Conservation (phyloP, 2,329 filamentous ascomycete species). For the Ophiostoma novo-ulmi region DNA sequence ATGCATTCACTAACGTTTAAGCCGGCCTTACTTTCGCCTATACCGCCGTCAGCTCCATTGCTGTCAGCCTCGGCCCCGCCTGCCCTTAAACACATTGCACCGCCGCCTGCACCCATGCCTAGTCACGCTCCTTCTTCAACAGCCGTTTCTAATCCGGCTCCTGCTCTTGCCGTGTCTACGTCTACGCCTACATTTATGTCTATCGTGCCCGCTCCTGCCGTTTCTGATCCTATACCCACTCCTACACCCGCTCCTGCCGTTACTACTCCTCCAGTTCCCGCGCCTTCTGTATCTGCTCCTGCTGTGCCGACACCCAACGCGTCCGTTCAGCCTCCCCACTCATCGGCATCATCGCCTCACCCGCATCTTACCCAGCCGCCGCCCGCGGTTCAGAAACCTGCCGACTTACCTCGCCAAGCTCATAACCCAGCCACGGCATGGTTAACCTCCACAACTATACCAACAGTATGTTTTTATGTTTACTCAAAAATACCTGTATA, state of each 20-base stretch:
- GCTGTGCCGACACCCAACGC: not conserved
- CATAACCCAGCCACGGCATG: not conserved
- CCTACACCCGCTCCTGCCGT: not conserved
- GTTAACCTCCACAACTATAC: not conserved
- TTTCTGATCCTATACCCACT: not conserved
- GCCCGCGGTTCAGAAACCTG: too few relatives aligned
- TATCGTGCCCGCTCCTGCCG: not conserved
- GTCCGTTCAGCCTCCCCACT: not conserved
- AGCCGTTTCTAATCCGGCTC: not conserved
- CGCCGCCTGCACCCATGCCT: not conserved
- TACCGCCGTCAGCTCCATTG: not conserved
- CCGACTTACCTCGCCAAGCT: not conserved
- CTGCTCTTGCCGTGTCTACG: not conserved
- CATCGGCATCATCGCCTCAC: not conserved
- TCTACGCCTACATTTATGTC: not conserved
- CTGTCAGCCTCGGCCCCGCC: not conserved
- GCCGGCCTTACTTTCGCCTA: not conserved
- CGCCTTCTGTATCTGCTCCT: not conserved
- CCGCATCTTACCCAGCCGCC: not conserved
- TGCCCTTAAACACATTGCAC: not conserved
- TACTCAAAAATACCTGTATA: not conserved
- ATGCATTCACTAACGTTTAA: not conserved
- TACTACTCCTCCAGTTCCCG: not conserved
- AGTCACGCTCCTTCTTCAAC: not conserved
- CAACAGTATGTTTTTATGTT: not conserved